A percentile compares a stretch with the other conserved stretches of the same genome.
Conservation (phyloP, 2,329 filamentous ascomycete genomes). For the Ophiocordyceps camponoti-rufipedis region DNA sequence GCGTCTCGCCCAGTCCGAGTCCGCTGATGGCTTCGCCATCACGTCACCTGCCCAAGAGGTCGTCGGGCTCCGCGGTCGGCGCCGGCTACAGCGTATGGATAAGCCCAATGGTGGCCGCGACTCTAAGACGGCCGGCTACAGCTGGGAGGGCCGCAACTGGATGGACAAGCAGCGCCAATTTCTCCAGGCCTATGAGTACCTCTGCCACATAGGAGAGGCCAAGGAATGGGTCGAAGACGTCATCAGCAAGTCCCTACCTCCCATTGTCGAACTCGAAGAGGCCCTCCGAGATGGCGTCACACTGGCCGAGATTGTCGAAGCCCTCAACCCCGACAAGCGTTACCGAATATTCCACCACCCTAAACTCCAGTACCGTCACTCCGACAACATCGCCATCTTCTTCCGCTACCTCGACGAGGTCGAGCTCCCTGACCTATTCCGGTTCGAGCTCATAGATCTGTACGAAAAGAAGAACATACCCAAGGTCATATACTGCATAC, state of each 20-base stretch:
- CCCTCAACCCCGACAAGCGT: conserved; percentile 59
- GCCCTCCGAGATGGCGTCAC: conserved; percentile 85
- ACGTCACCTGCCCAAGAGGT: conserved; percentile 69
- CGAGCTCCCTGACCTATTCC: conserved; percentile 83
- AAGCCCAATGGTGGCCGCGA: conserved; percentile 28
- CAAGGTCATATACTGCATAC: conserved; percentile 97
- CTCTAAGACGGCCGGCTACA: conserved; percentile 34
- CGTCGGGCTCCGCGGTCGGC: conserved; percentile 66
- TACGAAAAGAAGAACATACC: conserved; percentile 99
- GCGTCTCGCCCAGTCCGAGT: conserved; percentile 56
- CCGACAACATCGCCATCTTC: conserved; percentile 94
- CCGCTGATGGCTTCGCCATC: conserved; percentile 65
- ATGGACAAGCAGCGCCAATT: conserved; percentile 99
- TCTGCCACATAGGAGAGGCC: conserved; percentile 96
- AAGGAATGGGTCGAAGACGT: conserved; percentile 98
- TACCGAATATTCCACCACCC: conserved; percentile 72
- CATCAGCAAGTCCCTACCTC: conserved; percentile 67
- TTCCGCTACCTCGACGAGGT: conserved; percentile 86
- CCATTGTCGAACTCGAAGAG: conserved; percentile 87
- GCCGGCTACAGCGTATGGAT: conserved; percentile 58
- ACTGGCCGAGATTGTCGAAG: conserved; percentile 81
- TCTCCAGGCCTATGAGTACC: conserved; percentile 90
- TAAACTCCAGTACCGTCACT: conserved; percentile 83
- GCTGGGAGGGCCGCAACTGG: conserved; percentile 79
- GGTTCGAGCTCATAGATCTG: conserved; percentile 90